Conservation (phyloP, 305 asterid genomes). For the Solanum hybrid region DNA sequence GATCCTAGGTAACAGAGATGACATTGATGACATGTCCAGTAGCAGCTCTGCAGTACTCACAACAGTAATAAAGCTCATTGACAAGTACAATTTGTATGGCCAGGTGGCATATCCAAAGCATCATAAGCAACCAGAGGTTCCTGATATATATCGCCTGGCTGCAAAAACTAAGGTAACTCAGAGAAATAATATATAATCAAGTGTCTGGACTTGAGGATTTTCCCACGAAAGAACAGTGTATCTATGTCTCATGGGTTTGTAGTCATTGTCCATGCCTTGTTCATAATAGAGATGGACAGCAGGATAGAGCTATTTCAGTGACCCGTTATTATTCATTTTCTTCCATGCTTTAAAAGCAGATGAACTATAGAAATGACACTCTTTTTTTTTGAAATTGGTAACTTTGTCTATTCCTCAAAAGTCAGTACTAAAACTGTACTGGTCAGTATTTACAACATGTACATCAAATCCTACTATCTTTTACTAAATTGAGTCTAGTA, state of each 20-base stretch:
- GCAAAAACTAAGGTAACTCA: conserved; percentile 58
- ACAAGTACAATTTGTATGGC: conserved; percentile 56
- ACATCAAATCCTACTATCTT: background rate
- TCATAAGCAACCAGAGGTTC: conserved; percentile 58
- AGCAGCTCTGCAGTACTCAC: conserved; percentile 55
- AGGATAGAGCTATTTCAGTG: background rate
- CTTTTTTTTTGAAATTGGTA: background rate
- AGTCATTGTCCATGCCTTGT: background rate
- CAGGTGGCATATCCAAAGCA: conserved; percentile 66
- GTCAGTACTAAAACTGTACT: background rate
- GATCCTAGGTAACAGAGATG: conserved; percentile 59
- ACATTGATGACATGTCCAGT: conserved; percentile 52
- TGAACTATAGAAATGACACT: background rate
- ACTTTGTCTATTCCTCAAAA: background rate
- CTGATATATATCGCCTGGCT: conserved; percentile 58
- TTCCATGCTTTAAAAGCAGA: background rate
- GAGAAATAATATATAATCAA: background rate
- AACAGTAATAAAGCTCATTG: conserved; percentile 52
- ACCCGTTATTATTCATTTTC: background rate
- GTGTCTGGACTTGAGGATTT: background rate
- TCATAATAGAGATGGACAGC: background rate
- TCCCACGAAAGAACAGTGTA: background rate
- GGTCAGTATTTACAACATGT: background rate
- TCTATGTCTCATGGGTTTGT: background rate
- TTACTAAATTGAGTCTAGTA: background rate